Evolutionary conservation across 495 filamentous ascomycete genomes (phyloP).

Genomic region (Penicillium cataractarum): DNA sequence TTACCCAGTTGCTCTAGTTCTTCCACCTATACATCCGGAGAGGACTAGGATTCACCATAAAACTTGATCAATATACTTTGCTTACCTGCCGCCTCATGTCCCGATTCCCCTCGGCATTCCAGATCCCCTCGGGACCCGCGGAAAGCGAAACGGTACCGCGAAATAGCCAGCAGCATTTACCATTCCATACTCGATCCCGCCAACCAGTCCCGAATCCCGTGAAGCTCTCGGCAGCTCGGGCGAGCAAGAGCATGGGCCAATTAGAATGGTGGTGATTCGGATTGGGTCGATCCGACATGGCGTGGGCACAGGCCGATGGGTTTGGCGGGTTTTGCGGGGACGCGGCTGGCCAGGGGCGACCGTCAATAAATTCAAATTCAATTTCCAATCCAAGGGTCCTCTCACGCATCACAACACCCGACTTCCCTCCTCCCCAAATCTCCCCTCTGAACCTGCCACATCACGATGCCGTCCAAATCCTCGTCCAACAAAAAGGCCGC

Average conservation of each 20-base stretch:
- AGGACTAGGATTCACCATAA: neutral
- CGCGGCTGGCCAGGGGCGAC: constrained; percentile 22
- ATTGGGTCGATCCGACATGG: constrained; percentile 32
- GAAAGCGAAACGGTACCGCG: neutral
- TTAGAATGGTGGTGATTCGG: constrained; percentile 22
- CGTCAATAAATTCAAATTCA: constrained; percentile 15
- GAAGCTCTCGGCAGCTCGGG: constrained; percentile 3
- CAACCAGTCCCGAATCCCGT: neutral
- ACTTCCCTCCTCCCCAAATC: neutral
- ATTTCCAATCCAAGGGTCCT: neutral
- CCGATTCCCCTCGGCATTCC: neutral
- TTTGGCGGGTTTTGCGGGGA: constrained; percentile 9
- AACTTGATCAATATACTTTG: neutral
- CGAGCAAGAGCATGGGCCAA: constrained; percentile 4
- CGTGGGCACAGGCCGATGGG: constrained; percentile 17
- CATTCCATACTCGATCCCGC: neutral
- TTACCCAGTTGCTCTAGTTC: no score
- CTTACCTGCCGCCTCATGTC: constrained; percentile 1
- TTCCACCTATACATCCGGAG: no score
- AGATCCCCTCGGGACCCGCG: neutral
- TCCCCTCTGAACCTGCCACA: neutral
- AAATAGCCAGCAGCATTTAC: neutral
- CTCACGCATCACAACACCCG: neutral
- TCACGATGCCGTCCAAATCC: constrained; percentile 35
- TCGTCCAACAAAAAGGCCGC: constrained; percentile 25